Percentiles rank a stretch among this genome's conserved stretches.
Conservation (phyloP, 306 rosid genomes). For the Fragaria iinumae region DNA sequence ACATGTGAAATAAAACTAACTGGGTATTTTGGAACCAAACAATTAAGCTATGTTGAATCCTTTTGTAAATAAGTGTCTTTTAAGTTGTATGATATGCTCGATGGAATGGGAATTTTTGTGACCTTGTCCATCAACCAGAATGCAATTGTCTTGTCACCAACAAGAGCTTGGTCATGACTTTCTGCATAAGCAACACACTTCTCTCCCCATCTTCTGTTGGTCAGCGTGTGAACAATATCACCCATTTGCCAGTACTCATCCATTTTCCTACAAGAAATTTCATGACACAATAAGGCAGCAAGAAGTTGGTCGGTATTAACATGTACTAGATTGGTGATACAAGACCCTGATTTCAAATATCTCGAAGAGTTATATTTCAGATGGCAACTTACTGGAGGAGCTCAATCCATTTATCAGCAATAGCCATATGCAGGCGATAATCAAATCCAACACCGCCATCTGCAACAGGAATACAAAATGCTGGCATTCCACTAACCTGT, state of each 20-base stretch:
- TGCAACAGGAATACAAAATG: constrained; percentile 82
- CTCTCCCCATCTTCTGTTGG: constrained; percentile 95
- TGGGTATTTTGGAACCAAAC: neutral
- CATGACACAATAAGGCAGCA: neutral
- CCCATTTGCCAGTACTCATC: constrained; percentile 88
- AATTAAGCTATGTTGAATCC: neutral
- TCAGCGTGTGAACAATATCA: constrained; percentile 74
- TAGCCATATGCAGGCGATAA: constrained; percentile 95
- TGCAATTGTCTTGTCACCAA: constrained; percentile 97
- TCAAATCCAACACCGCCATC: constrained; percentile 95
- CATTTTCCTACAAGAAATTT: constrained; percentile 47
- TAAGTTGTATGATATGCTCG: constrained; percentile 19
- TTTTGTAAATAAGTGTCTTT: constrained; percentile 3
- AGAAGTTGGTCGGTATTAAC: neutral
- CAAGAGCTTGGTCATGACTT: constrained; percentile 99
- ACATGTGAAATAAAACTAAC: neutral
- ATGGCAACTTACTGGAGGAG: constrained; percentile 64
- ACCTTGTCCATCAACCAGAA: constrained; percentile 99
- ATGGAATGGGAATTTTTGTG: constrained; percentile 16
- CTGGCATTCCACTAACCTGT: constrained; percentile 99
- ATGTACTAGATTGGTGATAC: neutral
- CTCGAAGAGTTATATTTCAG: neutral
- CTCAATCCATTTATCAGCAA: constrained; percentile 98
- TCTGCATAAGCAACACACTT: constrained; percentile 93
- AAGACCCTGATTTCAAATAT: constrained; percentile 1